Evolutionary conservation across 306 rosid species (phyloP).

Genomic region (Pachyrhizus erosus): DNA sequence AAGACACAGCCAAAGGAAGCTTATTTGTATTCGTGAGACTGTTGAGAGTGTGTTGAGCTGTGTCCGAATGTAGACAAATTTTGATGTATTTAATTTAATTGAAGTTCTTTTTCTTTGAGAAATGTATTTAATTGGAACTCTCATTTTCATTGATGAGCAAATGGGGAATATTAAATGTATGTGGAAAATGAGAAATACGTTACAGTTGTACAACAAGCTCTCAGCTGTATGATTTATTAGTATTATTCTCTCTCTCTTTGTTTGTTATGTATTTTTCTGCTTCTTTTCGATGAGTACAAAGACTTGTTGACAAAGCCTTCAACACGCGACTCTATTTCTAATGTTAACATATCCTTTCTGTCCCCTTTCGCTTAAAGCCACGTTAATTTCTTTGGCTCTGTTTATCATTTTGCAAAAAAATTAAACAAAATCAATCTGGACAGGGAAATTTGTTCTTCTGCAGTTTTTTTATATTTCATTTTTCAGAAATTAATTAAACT

Average conservation of each 20-base stretch:
- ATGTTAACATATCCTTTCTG: not conserved
- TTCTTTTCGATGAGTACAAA: slow-evolving; percentile 22
- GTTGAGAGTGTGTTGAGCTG: slow-evolving; percentile 53
- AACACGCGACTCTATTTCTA: slow-evolving; percentile 31
- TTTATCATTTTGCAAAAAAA: not conserved
- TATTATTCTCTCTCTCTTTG: not conserved
- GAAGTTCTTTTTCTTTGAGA: not conserved
- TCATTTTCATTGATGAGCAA: slow-evolving; percentile 15
- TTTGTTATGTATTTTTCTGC: not conserved
- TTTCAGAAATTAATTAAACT: no score
- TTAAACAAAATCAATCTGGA: not conserved
- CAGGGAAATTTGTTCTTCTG: not conserved
- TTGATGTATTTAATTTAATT: not conserved
- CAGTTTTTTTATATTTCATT: not conserved
- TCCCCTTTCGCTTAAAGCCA: slow-evolving; percentile 12
- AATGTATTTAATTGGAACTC: slow-evolving; percentile 8
- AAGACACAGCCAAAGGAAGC: slow-evolving; percentile 44
- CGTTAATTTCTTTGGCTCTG: not conserved
- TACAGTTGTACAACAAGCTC: not conserved
- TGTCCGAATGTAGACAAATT: slow-evolving; percentile 52
- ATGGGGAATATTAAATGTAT: not conserved
- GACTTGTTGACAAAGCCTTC: slow-evolving; percentile 30
- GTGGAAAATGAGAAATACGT: not conserved
- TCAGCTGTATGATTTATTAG: not conserved
- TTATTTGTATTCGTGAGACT: slow-evolving; percentile 54